These are phyloP conservation scores for Delphinella strobiligena DNA, from an alignment of 2,329 filamentous ascomycete species.

Conservation along the genomic window DNA sequence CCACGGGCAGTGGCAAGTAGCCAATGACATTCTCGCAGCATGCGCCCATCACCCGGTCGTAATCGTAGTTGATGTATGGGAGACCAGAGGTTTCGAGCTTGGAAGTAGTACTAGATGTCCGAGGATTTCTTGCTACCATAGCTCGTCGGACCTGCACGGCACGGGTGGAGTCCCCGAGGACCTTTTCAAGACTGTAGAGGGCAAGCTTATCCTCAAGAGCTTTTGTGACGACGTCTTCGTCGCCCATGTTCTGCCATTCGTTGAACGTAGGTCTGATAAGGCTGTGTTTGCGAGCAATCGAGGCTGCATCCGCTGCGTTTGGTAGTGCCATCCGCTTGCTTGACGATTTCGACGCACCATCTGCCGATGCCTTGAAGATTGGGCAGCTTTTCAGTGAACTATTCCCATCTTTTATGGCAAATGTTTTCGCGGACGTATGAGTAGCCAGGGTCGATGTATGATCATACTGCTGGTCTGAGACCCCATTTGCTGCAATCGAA, in stretches of 20 bases:
- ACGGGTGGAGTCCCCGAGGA: conserved; percentile 76
- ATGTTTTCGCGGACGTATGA: too few relatives aligned
- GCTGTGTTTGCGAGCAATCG: too few relatives aligned
- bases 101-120: conserved; percentile 64
- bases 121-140: conserved; percentile 75
- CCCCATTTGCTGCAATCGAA: too few relatives aligned
- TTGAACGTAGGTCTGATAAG: conserved; percentile 71
- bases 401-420: too few relatives aligned
- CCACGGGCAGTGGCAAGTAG: conserved; percentile 84
- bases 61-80: conserved; percentile 87
- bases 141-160: conserved; percentile 87
- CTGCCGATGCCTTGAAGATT: too few relatives aligned
- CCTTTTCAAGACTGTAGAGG: conserved; percentile 88
- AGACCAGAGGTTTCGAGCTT: conserved; percentile 73
- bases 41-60: conserved; percentile 84
- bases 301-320: too few relatives aligned
- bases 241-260: conserved; percentile 61
- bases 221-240: conserved; percentile 74
- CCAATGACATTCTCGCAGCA: conserved; percentile 99
- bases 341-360: too few relatives aligned
- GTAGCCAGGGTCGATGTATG: too few relatives aligned
- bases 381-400: too few relatives aligned
- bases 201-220: conserved; percentile 86
- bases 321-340: too few relatives aligned
- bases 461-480: too few relatives aligned